Conservation (phyloP, 768 basidiomycete species). For the Mycena leptocephala region DNA sequence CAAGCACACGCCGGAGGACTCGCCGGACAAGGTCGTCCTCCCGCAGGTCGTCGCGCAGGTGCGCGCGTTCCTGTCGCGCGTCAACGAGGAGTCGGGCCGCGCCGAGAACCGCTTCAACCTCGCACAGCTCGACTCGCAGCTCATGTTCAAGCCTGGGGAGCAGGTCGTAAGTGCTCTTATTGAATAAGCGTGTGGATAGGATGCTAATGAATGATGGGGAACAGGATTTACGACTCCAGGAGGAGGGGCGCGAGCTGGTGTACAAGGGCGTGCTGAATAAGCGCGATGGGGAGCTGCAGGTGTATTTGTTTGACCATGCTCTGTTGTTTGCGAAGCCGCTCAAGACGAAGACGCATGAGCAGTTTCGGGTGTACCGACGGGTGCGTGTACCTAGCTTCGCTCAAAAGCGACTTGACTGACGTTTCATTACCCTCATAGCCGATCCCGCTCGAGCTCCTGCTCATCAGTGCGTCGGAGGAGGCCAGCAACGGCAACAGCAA, state of each 20-base stretch:
- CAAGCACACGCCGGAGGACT: constrained; percentile 94
- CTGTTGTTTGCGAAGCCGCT: constrained; percentile 89
- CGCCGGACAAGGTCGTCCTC: constrained; percentile 85
- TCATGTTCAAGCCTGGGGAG: constrained; percentile 92
- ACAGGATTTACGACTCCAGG: constrained; percentile 88
- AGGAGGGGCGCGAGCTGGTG: constrained; percentile 92
- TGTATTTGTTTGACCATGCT: constrained; percentile 98
- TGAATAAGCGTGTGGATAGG: not conserved
- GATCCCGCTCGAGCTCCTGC: constrained; percentile 94
- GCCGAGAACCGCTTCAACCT: constrained; percentile 95
- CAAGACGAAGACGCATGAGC: constrained; percentile 93
- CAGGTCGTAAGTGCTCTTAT: constrained; percentile 76
- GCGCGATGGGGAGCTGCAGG: constrained; percentile 91
- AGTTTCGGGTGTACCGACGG: constrained; percentile 93
- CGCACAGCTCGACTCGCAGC: constrained; percentile 92
- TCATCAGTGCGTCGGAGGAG: constrained; percentile 87
- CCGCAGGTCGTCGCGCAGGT: constrained; percentile 85
- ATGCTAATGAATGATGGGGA: not conserved
- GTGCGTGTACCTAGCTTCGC: constrained; percentile 68
- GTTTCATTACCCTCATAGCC: constrained; percentile 67
- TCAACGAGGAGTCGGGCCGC: constrained; percentile 95
- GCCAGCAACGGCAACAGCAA: constrained; percentile 49
- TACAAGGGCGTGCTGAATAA: constrained; percentile 94
- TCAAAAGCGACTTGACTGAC: constrained; percentile 21
- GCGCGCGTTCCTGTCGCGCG: constrained; percentile 87